Conservation (phyloP, 1,284 basidiomycete genomes). For the Moniliophthora roreri region DNA sequence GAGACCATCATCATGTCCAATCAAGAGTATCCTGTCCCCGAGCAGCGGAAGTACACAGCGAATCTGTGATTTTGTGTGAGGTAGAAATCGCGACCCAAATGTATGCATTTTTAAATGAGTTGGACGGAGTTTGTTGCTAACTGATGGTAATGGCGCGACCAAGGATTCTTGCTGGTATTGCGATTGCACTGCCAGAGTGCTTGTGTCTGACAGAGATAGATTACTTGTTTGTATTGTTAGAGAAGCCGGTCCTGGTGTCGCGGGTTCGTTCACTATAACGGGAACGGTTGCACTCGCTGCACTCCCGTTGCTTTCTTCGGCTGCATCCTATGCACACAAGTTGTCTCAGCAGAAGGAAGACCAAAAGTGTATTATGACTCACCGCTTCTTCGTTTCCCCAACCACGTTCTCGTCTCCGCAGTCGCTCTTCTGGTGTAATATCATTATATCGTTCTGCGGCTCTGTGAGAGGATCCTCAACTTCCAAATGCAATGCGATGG, state of each 20-base stretch:
- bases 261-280: slow-evolving; percentile 22
- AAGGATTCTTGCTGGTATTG: slow-evolving; percentile 27
- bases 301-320: background rate
- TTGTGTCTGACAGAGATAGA: slow-evolving; percentile 24
- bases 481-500: slow-evolving; percentile 1
- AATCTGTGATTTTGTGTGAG: slow-evolving; percentile 73
- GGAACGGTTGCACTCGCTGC: slow-evolving; percentile 10
- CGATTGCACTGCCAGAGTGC: slow-evolving; percentile 29
- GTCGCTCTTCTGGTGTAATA: slow-evolving; percentile 55
- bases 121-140: slow-evolving; percentile 52
- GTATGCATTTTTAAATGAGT: slow-evolving; percentile 67
- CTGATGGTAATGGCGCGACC: slow-evolving; percentile 39
- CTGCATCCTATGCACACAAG: slow-evolving; percentile 2
- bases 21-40: slow-evolving; percentile 60
- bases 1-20: slow-evolving; percentile 75
- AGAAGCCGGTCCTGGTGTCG: slow-evolving; percentile 18
- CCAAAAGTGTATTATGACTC: background rate
- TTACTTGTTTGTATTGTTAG: slow-evolving; percentile 48
- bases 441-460: slow-evolving; percentile 79
- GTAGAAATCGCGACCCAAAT: slow-evolving; percentile 80
- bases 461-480: slow-evolving; percentile 36
- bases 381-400: slow-evolving; percentile 52
- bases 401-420: slow-evolving; percentile 59
- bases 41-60: slow-evolving; percentile 69
- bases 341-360: too few species aligned